Percentiles rank a stretch among this genome's conserved stretches.
These are phyloP conservation scores for Aegilops bicornis DNA, from an alignment of 176 grass and related monocot genomes.

Conservation along the genomic window DNA sequence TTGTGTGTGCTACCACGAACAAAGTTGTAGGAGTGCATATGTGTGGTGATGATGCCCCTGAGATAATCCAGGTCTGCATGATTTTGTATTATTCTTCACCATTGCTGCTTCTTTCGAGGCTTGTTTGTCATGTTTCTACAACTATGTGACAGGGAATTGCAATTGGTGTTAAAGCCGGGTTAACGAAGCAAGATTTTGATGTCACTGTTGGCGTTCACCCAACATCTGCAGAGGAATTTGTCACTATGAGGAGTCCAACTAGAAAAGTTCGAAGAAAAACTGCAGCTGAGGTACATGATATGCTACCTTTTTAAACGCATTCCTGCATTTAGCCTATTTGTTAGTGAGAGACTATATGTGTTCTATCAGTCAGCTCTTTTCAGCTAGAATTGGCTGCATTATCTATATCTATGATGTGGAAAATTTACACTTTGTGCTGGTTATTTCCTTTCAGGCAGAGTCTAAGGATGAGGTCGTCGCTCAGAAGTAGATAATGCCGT, in stretches of 20 bases:
- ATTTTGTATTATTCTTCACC: background rate
- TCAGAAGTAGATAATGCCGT: slow-evolving; percentile 23
- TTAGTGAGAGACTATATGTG: background rate
- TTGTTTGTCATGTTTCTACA: background rate
- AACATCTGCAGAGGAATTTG: slow-evolving; percentile 85
- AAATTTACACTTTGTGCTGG: slow-evolving; percentile 5
- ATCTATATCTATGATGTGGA: slow-evolving; percentile 1
- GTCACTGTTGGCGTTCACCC: slow-evolving; percentile 84
- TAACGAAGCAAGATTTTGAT: slow-evolving; percentile 95
- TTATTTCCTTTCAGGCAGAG: slow-evolving; percentile 49
- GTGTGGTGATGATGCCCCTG: slow-evolving; percentile 87
- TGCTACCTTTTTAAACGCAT: background rate
- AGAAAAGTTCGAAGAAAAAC: slow-evolving; percentile 59
- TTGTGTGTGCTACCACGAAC: slow-evolving; percentile 74
- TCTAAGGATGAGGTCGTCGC: slow-evolving; percentile 54
- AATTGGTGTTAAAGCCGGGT: slow-evolving; percentile 88
- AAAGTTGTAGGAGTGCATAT: slow-evolving; percentile 92
- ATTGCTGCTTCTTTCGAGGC: slow-evolving; percentile 21
- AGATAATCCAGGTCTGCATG: slow-evolving; percentile 81
- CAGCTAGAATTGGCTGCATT: background rate
- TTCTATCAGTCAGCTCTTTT: background rate
- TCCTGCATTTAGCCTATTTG: background rate
- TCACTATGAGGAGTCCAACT: slow-evolving; percentile 82
- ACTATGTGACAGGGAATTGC: slow-evolving; percentile 67
- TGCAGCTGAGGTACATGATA: slow-evolving; percentile 50